Conservation (phyloP, 306 rosid genomes). For the Cucumis melo region DNA sequence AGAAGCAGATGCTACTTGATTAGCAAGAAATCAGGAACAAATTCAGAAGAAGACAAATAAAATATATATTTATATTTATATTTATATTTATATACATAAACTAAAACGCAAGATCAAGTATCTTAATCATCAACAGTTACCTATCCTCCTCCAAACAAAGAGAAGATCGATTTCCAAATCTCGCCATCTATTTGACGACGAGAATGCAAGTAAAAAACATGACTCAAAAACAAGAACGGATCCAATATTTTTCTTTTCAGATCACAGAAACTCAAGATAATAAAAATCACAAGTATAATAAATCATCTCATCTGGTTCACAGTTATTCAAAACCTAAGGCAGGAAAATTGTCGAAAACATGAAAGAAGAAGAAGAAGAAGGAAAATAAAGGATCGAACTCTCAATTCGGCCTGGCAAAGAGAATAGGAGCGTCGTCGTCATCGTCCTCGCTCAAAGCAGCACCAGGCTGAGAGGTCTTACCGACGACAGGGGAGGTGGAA, state of each 20-base stretch:
- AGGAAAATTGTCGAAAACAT: neutral
- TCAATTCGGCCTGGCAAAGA: neutral
- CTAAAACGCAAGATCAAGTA: neutral
- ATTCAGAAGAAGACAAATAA: neutral
- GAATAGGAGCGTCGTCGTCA: neutral
- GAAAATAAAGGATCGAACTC: neutral
- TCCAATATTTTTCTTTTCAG: neutral
- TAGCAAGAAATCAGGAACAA: neutral
- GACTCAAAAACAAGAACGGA: neutral
- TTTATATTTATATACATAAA: neutral
- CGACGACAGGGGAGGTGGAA: constrained; percentile 8
- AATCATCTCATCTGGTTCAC: neutral
- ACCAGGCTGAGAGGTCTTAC: neutral
- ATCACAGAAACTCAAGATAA: neutral
- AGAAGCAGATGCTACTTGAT: neutral
- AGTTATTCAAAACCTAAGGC: neutral
- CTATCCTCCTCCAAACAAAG: neutral
- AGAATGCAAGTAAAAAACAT: neutral
- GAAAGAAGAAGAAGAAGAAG: neutral
- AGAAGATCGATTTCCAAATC: neutral
- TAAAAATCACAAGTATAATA: neutral
- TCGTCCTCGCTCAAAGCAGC: neutral
- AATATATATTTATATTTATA: neutral
- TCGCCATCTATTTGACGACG: neutral
- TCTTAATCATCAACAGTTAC: neutral